Conservation (phyloP, 345 rosid genomes). For the Populus ilicifolia region DNA sequence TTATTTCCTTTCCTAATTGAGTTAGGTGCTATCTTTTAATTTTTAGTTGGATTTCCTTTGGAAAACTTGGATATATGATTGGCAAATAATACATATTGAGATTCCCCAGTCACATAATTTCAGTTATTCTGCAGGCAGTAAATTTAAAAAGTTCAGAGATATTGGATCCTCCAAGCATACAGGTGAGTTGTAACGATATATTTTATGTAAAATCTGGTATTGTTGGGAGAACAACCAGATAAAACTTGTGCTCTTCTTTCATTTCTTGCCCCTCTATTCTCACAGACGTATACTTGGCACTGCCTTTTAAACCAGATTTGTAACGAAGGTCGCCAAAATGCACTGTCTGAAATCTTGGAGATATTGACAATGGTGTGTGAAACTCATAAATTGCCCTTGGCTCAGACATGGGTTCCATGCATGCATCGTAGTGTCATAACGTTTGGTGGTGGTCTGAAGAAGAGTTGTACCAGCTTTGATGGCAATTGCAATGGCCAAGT, state of each 20-base stretch:
- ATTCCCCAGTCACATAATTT: slow-evolving; percentile 35
- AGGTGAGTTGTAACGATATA: slow-evolving; percentile 47
- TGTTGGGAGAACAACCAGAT: slow-evolving; percentile 29
- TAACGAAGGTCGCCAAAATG: slow-evolving; percentile 81
- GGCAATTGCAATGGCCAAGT: slow-evolving; percentile 85
- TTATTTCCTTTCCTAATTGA: slow-evolving; percentile 4
- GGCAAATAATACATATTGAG: slow-evolving; percentile 2
- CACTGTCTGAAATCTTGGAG: slow-evolving; percentile 86
- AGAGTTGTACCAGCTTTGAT: slow-evolving; percentile 81
- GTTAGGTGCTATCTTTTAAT: not conserved
- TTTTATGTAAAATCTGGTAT: slow-evolving; percentile 20
- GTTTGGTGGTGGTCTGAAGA: slow-evolving; percentile 81
- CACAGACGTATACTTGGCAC: slow-evolving; percentile 37
- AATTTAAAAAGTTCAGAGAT: slow-evolving; percentile 83
- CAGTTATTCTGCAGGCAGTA: slow-evolving; percentile 70
- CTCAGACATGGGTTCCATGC: slow-evolving; percentile 99
- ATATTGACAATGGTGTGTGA: slow-evolving; percentile 79
- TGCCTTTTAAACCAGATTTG: slow-evolving; percentile 71
- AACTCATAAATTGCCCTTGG: slow-evolving; percentile 80
- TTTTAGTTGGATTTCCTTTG: not conserved
- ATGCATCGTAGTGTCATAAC: slow-evolving; percentile 81
- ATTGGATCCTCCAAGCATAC: slow-evolving; percentile 61
- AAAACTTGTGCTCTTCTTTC: slow-evolving; percentile 24
- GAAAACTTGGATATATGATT: not conserved
- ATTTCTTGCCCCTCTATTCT: slow-evolving; percentile 35